Base-by-base conservation (phyloP, 495 filamentous ascomycete species). In the Neurospora sp. region DNA sequence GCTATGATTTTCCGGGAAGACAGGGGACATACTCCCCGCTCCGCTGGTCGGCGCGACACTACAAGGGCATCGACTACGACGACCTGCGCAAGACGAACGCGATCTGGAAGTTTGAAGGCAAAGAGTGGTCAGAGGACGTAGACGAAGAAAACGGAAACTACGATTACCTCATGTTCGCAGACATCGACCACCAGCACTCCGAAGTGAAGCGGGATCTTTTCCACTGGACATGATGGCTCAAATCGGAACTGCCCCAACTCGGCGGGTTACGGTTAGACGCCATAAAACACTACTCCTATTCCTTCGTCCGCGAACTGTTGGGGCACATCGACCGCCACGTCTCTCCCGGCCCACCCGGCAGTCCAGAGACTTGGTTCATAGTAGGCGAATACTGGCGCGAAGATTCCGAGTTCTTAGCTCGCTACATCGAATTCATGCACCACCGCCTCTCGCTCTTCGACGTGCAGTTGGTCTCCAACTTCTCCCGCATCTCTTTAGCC, bases 361-460 rank as follows among this genome's bases (percentile, higher is more conserved):
- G 4, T 1, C 48, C 48, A 5, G 48, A 7, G 0, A 7, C 1
- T 0, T 89, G 87, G 80, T 92, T 92, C 75, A 82, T 91, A 22
- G 90, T 94, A 9, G 91, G 90, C 39, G 92, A 94, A 76, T 93
- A 90, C 76, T 94, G 91, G 91, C 85, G 86, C 70, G 88, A 86
- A 31, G 85, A 90, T 72, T 76, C 86, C 2, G 75, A 85, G 16
- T 81, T 84, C 44, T 84, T 93, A 73, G 75, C 82, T 0, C 78
- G 82, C 7, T 93, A 90, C 76, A 81, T 93, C 40, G 84, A 89
- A 27, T 80, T 81, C 42, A 87, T 92, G 82, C 78, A 87, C 48
- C 82, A 89, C 70, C 83, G 85, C 40, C 84, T 91, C 38, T 84
- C 83, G 40, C 80, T 93, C 20, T 94, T 91, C 75, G 91, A 94